Conservation (phyloP, 768 basidiomycete genomes). For the Candolleomyces eurysporus region DNA sequence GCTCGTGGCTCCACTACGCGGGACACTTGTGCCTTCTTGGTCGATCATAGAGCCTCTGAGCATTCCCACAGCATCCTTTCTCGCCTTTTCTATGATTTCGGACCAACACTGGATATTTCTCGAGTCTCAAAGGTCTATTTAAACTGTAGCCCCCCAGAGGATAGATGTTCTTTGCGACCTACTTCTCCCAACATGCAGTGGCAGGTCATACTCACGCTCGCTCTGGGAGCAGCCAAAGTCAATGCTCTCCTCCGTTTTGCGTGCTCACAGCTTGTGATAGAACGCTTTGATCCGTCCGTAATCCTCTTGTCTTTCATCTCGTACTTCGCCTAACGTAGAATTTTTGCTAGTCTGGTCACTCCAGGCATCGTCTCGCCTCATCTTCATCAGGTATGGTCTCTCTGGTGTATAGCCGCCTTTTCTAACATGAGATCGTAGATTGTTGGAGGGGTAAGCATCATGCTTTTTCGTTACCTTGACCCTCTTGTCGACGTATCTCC, state of each 20-base stretch:
- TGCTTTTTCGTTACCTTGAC: not conserved
- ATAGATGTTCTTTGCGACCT: not conserved
- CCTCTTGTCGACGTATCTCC: not conserved
- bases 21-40: too few species aligned
- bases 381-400: conserved; percentile 4
- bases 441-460: conserved; percentile 5
- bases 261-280: conserved; percentile 6
- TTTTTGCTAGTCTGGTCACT: conserved; percentile 4
- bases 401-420: too few species aligned
- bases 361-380: conserved; percentile 7
- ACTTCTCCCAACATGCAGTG: not conserved
- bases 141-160: not conserved
- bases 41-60: too few species aligned
- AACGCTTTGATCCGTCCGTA: conserved; percentile 6
- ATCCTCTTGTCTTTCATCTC: not conserved
- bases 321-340: not conserved
- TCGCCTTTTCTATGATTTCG: not conserved
- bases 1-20: too few species aligned
- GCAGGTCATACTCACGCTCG: not conserved
- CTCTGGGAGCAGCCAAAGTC: not conserved
- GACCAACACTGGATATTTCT: not conserved
- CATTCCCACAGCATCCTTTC: too few species aligned
- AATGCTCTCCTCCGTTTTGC: conserved; percentile 3
- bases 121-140: not conserved
- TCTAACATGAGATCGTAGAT: not conserved